Percentiles rank a stretch among this genome's conserved stretches.
Conservation (phyloP, 768 basidiomycete species). For the Psilocybe subaeruginosa region DNA sequence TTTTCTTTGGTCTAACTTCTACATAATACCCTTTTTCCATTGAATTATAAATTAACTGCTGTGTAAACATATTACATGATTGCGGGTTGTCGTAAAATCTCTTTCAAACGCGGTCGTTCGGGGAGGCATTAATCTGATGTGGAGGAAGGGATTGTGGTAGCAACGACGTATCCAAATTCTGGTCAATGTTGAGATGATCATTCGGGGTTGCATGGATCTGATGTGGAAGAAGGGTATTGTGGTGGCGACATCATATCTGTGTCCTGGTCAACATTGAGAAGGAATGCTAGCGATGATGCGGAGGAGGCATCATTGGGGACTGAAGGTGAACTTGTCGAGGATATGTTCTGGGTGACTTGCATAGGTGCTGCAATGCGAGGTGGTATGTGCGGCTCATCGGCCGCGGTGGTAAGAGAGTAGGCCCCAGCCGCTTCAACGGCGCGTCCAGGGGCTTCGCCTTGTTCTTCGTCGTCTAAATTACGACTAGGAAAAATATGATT, state of each 20-base stretch:
- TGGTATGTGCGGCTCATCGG: conserved; percentile 8
- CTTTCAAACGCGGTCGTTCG: neutral
- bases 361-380: neutral
- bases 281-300: conserved; percentile 27
- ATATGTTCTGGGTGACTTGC: neutral
- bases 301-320: conserved; percentile 13
- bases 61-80: conserved; percentile 9
- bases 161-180: neutral
- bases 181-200: conserved; percentile 18
- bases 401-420: neutral
- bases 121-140: neutral
- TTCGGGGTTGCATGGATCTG: conserved; percentile 3
- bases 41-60: conserved; percentile 15
- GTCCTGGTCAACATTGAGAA: conserved; percentile 27
- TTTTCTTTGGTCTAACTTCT: neutral
- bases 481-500: conserved; percentile 42
- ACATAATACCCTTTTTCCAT: neutral
- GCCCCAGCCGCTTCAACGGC: neutral
- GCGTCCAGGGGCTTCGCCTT: neutral
- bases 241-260: conserved; percentile 12
- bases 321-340: neutral
- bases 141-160: no score
- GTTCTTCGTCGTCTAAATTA: conserved; percentile 8
- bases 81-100: neutral
- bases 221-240: conserved; percentile 12